These are phyloP conservation scores for Arthroderma sp. DNA, from an alignment of 2,329 filamentous ascomycete species.

Conservation along the genomic window DNA sequence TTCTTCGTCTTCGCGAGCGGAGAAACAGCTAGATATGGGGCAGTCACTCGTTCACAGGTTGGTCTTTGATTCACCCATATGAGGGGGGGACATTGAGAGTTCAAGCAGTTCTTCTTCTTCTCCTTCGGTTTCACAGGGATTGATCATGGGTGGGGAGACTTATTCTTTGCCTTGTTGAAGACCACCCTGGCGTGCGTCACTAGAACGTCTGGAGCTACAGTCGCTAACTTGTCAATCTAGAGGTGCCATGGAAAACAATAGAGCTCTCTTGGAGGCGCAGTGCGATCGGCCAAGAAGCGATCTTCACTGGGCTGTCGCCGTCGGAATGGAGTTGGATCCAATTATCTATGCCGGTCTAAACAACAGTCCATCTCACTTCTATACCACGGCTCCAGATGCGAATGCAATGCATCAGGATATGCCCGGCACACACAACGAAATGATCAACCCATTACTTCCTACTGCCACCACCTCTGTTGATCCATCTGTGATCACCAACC, in stretches of 20 bases:
- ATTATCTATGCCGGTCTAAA: not conserved
- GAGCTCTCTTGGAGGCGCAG: not conserved
- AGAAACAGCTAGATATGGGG: constrained; percentile 7
- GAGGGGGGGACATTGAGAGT: constrained; percentile 8
- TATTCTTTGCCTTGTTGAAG: not conserved
- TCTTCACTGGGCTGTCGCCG: not conserved
- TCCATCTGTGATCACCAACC: constrained; percentile 3
- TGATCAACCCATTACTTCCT: not conserved
- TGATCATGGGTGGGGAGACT: constrained; percentile 2
- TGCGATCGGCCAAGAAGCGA: not conserved
- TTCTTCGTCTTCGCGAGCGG: not conserved
- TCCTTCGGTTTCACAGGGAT: not conserved
- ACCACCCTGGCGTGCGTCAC: not conserved
- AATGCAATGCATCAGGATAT: not conserved
- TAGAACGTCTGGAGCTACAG: not conserved
- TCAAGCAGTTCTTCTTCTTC: not conserved
- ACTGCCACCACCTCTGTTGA: not conserved
- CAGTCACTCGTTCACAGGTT: constrained; percentile 13
- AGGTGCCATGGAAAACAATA: no score
- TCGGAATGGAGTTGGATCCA: not conserved
- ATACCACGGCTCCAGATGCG: not conserved
- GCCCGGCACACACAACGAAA: not conserved
- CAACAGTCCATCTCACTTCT: not conserved
- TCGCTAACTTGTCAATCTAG: no score
- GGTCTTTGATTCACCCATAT: constrained; percentile 8